phyloP scores from a whole-genome alignment of 1,139 yeast species.

The Hemisphaericaspora lyxosophila region DNA sequence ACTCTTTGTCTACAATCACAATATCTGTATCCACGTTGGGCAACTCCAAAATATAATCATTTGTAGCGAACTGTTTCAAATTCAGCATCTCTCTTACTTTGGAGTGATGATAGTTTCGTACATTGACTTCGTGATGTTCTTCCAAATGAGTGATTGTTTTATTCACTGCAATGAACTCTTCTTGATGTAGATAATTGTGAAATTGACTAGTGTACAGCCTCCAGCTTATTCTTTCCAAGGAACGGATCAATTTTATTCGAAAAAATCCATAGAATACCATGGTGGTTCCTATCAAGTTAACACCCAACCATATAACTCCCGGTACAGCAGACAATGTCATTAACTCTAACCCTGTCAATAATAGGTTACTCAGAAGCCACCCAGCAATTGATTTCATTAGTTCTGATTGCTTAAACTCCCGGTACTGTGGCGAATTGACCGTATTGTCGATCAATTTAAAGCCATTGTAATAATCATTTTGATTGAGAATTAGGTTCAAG shows the following conservation, averaged over 20 bases:
- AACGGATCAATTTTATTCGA: conserved; percentile 16
- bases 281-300: conserved; percentile 9
- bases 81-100: conserved; percentile 25
- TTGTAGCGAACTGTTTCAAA: conserved; percentile 19
- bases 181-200: conserved; percentile 25
- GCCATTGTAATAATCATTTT: conserved; percentile 36
- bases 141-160: conserved; percentile 39
- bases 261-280: conserved; percentile 12
- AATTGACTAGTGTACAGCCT: conserved; percentile 27
- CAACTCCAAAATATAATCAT: conserved; percentile 30
- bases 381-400: not conserved
- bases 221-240: conserved; percentile 36
- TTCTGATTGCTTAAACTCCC: conserved; percentile 3
- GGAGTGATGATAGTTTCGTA: conserved; percentile 39
- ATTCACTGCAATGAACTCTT: conserved; percentile 31
- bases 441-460: conserved; percentile 34
- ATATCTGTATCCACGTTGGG: conserved; percentile 17
- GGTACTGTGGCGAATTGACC: conserved; percentile 14
- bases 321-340: conserved; percentile 15
- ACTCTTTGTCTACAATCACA: conserved; percentile 6
- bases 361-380: not conserved
- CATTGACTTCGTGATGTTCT: conserved; percentile 40
- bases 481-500: conserved; percentile 23
- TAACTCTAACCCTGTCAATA: conserved; percentile 5
- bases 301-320: conserved; percentile 10